phyloP scores from a whole-genome alignment of 768 basidiomycete species.

The Suillus subalutaceus region DNA sequence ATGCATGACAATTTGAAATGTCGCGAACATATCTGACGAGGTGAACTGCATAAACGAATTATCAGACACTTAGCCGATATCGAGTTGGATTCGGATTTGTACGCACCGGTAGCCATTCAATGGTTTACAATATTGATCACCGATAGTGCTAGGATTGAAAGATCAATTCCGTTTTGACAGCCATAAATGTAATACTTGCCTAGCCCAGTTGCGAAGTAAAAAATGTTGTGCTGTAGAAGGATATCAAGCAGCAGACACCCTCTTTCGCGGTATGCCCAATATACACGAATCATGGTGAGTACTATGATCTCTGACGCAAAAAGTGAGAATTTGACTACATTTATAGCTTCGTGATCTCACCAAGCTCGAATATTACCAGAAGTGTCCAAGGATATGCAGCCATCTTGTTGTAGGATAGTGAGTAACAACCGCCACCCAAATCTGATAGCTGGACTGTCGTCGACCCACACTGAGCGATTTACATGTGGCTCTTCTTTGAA shows the following conservation, averaged over 20 bases:
- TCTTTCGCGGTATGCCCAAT: background rate
- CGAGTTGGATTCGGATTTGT: background rate
- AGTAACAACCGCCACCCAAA: background rate
- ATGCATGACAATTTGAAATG: conserved; percentile 1
- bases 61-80: background rate
- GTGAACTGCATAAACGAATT: background rate
- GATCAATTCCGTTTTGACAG: background rate
- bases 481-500: background rate
- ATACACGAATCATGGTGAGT: conserved; percentile 5
- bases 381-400: background rate
- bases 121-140: background rate
- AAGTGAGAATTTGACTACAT: background rate
- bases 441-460: background rate
- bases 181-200: background rate
- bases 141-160: conserved; percentile 1
- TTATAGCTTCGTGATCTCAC: background rate
- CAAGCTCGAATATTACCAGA: conserved; percentile 1
- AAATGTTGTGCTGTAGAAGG: background rate
- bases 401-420: background rate
- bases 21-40: background rate
- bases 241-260: background rate
- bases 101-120: background rate
- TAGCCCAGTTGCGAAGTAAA: background rate
- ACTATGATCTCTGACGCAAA: background rate
- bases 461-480: background rate